Evolutionary conservation across 2,329 filamentous ascomycete genomes (phyloP).

Genomic region (Claviceps capensis): DNA sequence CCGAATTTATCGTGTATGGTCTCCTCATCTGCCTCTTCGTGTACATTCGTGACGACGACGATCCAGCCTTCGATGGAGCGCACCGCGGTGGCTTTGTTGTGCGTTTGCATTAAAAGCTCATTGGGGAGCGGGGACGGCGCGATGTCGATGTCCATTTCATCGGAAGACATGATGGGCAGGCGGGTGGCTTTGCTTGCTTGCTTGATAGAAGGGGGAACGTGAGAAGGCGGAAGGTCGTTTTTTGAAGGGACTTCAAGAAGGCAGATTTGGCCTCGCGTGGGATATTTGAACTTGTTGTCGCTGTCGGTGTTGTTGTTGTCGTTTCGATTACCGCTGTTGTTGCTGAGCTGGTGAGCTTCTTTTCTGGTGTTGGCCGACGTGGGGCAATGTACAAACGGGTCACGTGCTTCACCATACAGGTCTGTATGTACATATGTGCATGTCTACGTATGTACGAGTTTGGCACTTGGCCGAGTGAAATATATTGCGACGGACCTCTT

Average conservation of each 20-base stretch:
- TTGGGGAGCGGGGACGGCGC: conserved; percentile 30
- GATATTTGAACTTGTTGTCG: not conserved
- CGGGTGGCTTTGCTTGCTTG: not conserved
- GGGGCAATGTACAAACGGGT: not conserved
- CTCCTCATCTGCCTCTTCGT: conserved; percentile 78
- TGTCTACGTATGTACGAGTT: too few relatives aligned
- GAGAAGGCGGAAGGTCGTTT: not conserved
- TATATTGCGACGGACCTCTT: too few relatives aligned
- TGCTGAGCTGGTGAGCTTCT: not conserved
- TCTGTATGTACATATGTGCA: not conserved
- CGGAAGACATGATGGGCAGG: conserved; percentile 32
- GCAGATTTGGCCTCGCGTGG: too few relatives aligned
- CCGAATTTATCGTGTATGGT: conserved; percentile 69
- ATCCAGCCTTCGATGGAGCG: conserved; percentile 87
- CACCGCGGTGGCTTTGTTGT: conserved; percentile 62
- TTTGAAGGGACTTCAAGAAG: too few relatives aligned
- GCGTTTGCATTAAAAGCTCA: conserved; percentile 55
- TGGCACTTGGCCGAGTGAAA: too few relatives aligned
- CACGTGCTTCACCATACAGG: not conserved
- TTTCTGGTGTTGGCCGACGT: not conserved
- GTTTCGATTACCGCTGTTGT: too few relatives aligned
- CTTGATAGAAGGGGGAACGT: too few relatives aligned
- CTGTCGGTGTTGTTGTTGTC: not conserved
- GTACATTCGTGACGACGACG: conserved; percentile 72
- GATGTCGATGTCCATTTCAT: conserved; percentile 45